Evolutionary conservation across 2,329 filamentous ascomycete genomes (phyloP), one percentile per base, ranked within the genome.

Genomic region (Cercospora brassicicola): DNA sequence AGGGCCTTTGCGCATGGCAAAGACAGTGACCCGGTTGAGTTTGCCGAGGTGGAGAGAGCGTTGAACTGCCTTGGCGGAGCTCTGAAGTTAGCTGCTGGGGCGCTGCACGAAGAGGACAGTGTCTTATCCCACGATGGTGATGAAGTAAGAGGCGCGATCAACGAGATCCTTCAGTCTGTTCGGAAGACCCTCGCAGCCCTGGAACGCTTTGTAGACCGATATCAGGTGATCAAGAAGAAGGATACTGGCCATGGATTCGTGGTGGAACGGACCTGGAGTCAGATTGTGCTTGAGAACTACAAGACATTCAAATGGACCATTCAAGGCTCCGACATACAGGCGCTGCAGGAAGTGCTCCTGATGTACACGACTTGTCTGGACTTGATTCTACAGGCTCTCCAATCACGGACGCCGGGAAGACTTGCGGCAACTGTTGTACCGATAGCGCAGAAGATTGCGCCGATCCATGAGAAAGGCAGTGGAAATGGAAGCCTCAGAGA

Each of bases 281-380:
- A 81, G 45, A 72, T 80, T 2, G 80, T 83, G 0, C 56, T 84
- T 7, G 71, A 77, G 4, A 79, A 81, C 67, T 82, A 81, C 72
- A 78, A 79, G 64, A 79, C 77, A 4, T 78, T 84, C 73, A 78
- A 79, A 67, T 84, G 82, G 82, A 84, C 82, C 2, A 78, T 79
- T 1, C 80, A 83, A 30, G 81, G 81, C 11, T 82, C 82, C 0
- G 75, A 76, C 60, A 78, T 84, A 23, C 73, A 77, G 10, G 74
- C 78, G 23, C 71, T 84, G 62, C 75, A 77, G 56, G 75, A 78
- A 65, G 75, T 82, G 70, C 73, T 84, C 8, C 78, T 80, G 30
- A 80, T 82, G 78, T 81, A 84, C 66, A 78, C 78, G 20, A 78
- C 74, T 67, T 80, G 79, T 11, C 79, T 82, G 60, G 76, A 76